These are phyloP conservation scores for Neonectria magnoliae DNA, from an alignment of 2,329 filamentous ascomycete species.

Conservation along the genomic window DNA sequence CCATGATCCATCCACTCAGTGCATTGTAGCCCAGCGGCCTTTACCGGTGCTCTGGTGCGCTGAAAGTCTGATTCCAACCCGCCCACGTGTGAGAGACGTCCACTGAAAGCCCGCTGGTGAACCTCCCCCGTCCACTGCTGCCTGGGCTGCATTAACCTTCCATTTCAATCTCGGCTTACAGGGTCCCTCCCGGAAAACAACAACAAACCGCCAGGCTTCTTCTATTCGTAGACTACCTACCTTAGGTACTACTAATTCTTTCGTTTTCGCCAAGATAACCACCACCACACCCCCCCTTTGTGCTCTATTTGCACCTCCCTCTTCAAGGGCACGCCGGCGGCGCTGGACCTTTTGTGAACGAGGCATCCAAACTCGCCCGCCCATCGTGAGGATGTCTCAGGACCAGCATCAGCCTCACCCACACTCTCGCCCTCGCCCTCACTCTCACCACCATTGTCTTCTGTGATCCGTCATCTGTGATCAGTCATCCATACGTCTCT, in stretches of 20 bases:
- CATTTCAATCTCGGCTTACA: background rate
- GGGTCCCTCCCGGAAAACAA: constrained; percentile 13
- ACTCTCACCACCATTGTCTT: background rate
- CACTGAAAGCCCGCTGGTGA: background rate
- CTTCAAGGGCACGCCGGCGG: constrained; percentile 5
- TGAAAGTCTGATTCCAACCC: background rate
- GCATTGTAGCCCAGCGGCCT: background rate
- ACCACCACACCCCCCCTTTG: background rate
- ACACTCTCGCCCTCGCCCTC: no score
- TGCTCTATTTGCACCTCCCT: constrained; percentile 4
- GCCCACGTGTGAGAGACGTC: background rate
- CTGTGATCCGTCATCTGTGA: background rate
- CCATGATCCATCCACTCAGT: no score
- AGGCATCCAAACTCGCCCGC: background rate
- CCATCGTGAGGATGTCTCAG: background rate
- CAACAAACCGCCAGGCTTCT: constrained; percentile 5
- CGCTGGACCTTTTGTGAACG: background rate
- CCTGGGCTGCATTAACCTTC: background rate
- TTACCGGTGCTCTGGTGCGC: background rate
- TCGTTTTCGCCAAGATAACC: background rate
- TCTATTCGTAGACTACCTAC: no score
- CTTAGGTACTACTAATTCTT: background rate
- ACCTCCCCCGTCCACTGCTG: background rate
- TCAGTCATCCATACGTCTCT: background rate
- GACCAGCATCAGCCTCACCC: background rate